These are phyloP conservation scores for Ruellia speciosa DNA, from an alignment of 305 asterid genomes.

Conservation along the genomic window DNA sequence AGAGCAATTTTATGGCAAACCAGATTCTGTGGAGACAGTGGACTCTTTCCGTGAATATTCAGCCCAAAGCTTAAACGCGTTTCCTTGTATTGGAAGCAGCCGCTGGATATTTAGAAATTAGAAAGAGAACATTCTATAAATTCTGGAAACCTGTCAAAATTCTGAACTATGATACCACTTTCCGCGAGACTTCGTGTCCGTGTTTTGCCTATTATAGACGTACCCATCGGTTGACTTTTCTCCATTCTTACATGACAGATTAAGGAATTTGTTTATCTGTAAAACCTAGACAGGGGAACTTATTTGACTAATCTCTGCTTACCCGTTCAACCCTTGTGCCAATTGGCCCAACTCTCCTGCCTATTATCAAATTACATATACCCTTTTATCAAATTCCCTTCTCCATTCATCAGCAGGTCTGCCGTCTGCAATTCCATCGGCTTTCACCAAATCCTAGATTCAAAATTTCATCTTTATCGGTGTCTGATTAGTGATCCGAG, in stretches of 20 bases:
- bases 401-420: neutral
- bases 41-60: no score
- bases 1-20: no score
- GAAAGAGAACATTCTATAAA: no score
- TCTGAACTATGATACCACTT: no score
- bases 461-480: neutral
- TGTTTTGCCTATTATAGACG: no score
- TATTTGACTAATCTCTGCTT: constrained; percentile 20
- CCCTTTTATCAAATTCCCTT: neutral
- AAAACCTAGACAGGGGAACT: constrained; percentile 19
- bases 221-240: constrained; percentile 27
- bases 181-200: no score
- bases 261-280: neutral
- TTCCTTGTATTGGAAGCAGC: no score
- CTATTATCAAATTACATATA: neutral
- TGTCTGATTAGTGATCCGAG: neutral
- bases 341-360: constrained; percentile 1
- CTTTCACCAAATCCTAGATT: neutral
- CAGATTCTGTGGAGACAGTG: no score
- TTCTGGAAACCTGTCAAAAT: no score
- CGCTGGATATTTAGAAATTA: no score
- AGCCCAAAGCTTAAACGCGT: no score
- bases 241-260: no score
- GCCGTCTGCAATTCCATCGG: neutral
- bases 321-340: constrained; percentile 21